Conservation (phyloP, 495 filamentous ascomycete genomes). For the Penicillium dipodomyicola region DNA sequence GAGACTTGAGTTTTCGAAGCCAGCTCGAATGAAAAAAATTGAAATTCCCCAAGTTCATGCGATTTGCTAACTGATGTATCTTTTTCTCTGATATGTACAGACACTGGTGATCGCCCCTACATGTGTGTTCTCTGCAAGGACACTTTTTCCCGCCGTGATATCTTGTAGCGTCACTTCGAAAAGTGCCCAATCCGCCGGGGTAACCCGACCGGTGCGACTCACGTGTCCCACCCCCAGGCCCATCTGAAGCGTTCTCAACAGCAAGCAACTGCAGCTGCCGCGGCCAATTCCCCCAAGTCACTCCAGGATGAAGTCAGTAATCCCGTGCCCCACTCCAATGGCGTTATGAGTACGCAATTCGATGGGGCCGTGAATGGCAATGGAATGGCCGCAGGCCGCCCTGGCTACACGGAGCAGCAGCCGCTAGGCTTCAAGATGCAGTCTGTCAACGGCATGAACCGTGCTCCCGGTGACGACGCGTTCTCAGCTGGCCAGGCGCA, state of each 20-base stretch:
- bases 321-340: conserved; percentile 44
- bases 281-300: conserved; percentile 54
- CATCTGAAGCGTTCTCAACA: conserved; percentile 73
- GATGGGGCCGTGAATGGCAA: conserved; percentile 48
- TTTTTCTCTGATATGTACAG: conserved; percentile 39
- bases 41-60: conserved; percentile 1
- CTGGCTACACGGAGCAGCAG: conserved; percentile 45
- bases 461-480: conserved; percentile 41
- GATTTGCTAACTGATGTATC: conserved; percentile 20
- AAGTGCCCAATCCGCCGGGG: conserved; percentile 95
- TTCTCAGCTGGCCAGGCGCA: conserved; percentile 39
- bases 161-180: conserved; percentile 96
- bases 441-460: conserved; percentile 49
- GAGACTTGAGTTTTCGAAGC: conserved; percentile 68
- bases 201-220: conserved; percentile 87
- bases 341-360: conserved; percentile 45
- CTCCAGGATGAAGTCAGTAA: conserved; percentile 51
- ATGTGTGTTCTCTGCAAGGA: conserved; percentile 96
- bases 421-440: conserved; percentile 47
- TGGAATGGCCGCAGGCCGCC: conserved; percentile 40
- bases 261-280: conserved; percentile 44
- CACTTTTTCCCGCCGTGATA: conserved; percentile 97
- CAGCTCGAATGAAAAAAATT: no score
- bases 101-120: conserved; percentile 95
- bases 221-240: conserved; percentile 86